Percentiles rank a stretch among this genome's conserved stretches.
phyloP scores from a whole-genome alignment of 371 early-diverging fungal species.

The Chytridium lagenaria region DNA sequence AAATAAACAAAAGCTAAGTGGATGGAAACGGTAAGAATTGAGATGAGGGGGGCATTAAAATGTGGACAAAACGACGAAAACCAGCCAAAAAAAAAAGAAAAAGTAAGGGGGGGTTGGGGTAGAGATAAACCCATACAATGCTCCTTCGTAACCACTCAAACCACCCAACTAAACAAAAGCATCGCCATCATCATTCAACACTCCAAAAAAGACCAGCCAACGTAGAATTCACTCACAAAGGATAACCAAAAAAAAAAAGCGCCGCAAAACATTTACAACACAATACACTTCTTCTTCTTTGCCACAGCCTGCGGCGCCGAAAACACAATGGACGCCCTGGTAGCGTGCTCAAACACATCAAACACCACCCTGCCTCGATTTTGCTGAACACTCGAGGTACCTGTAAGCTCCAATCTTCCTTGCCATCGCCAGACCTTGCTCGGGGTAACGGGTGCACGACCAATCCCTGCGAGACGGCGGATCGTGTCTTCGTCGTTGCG shows the following conservation, averaged over 20 bases:
- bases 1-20: not conserved
- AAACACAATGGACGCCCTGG: constrained; percentile 66
- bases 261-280: not conserved
- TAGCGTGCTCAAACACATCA: constrained; percentile 93
- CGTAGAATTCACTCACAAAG: too few species aligned
- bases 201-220: too few species aligned
- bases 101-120: not conserved
- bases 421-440: constrained; percentile 73
- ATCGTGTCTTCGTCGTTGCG: constrained; percentile 47
- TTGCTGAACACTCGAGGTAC: constrained; percentile 95
- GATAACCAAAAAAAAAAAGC: too few species aligned
- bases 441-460: constrained; percentile 80
- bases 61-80: too few species aligned
- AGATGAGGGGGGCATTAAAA: not conserved
- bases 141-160: not conserved
- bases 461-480: constrained; percentile 76
- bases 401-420: constrained; percentile 83
- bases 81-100: too few species aligned
- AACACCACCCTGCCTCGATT: constrained; percentile 87
- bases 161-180: not conserved
- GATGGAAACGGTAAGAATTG: not conserved
- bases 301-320: not conserved
- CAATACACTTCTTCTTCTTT: not conserved
- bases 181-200: too few species aligned
- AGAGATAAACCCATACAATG: not conserved